Base-by-base conservation (phyloP, 768 basidiomycete species). In the Calvatia gigantea region DNA sequence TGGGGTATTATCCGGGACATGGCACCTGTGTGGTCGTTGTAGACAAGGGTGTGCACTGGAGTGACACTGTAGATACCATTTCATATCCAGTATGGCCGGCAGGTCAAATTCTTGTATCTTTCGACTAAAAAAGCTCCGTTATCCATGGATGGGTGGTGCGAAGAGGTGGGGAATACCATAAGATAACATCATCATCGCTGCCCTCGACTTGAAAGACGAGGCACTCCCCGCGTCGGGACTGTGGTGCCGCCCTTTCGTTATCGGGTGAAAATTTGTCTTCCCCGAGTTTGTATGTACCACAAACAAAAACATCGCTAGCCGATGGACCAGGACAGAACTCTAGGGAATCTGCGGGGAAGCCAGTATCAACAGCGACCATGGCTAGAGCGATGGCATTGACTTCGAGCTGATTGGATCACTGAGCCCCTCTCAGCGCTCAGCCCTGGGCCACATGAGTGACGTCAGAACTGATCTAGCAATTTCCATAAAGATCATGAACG, bases 71-170 rank as follows among this genome's bases (percentile, higher is more conserved):
- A 47, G 61, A 29, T 64, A 94, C 97, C 97, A 99, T 78, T 98
- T 98, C 81, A 94, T 85, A 68, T 99, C 97, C 23, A 89, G 78
- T 27, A 99, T 80, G 6, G 94, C 97, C 2, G 94, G 86, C 15
- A 89, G 69, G 51, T 85, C 73, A 31, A 92, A 75, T 14, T 85
- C 72, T 61, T 96, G 88, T 2, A 88, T 65, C 62, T 86, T 80
- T 4, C 71, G 70, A 54, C 87, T 87, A 42, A 56, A 62, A 58
- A 54, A 33, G 4, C 7, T 45, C 17, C 14, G 35, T 23, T 31
- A 23, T 50, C 41, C 17, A 48, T 41, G 4, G 19, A 23, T 27
- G 8, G 15, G 19, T 21, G 19, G 37, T 6, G 14, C 32, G 53
- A n/a, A 12, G 17, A 14, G 12, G 25, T 46, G 2, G 35, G 15